These are phyloP conservation scores for Centaurea solstitialis DNA, from an alignment of 129 eudicot genomes.

Conservation along the genomic window DNA sequence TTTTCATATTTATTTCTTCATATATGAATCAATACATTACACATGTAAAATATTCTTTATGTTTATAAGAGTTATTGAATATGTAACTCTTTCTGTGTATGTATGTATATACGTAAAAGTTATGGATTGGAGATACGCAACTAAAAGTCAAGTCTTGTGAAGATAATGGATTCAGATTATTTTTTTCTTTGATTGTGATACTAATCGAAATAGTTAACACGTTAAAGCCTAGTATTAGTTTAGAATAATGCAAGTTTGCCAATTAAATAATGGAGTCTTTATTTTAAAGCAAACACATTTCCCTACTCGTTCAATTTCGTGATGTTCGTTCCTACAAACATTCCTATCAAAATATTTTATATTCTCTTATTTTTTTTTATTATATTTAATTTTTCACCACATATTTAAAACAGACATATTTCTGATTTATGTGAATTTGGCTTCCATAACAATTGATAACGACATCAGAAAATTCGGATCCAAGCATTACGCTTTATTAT, in stretches of 20 bases:
- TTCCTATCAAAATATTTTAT: not conserved
- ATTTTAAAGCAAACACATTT: conserved; percentile 4
- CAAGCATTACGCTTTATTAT: not conserved
- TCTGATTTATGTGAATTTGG: not conserved
- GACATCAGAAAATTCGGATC: not conserved
- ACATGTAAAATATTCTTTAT: too few relatives aligned
- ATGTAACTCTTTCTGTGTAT: too few relatives aligned
- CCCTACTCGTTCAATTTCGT: conserved; percentile 6
- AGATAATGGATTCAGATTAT: conserved; percentile 7
- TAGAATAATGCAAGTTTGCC: not conserved
- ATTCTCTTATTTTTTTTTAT: not conserved
- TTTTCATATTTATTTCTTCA: too few relatives aligned
- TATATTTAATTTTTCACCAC: not conserved
- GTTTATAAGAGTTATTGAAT: too few relatives aligned
- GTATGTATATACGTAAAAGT: not conserved
- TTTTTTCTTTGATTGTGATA: conserved; percentile 21
- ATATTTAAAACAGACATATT: not conserved
- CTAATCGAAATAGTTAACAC: conserved; percentile 5
- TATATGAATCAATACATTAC: too few relatives aligned
- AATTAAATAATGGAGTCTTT: not conserved
- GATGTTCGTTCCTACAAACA: not conserved
- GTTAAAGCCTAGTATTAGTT: conserved; percentile 6
- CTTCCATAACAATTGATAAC: not conserved
- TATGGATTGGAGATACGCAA: not conserved
- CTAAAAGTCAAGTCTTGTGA: not conserved